These are phyloP conservation scores for Petrea volubilis DNA, from an alignment of 257 asterid species.

Conservation along the genomic window DNA sequence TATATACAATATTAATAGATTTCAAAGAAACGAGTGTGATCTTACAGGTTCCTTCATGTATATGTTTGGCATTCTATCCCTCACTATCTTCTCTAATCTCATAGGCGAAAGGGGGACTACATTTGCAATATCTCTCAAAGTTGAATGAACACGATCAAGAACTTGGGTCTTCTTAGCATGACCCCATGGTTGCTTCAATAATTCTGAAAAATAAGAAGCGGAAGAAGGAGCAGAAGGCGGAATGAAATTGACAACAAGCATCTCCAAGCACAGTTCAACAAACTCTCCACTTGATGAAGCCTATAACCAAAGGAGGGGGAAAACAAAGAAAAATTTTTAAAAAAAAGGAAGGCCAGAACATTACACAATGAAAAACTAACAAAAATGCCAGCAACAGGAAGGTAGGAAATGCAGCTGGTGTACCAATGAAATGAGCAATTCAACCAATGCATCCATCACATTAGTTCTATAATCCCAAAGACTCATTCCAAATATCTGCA, in stretches of 20 bases:
- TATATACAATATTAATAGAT: background rate
- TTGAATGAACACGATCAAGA: constrained; percentile 73
- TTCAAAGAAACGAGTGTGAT: background rate
- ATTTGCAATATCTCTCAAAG: constrained; percentile 60
- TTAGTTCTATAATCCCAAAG: constrained; percentile 81
- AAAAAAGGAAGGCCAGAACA: too few relatives aligned
- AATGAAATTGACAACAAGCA: constrained; percentile 77
- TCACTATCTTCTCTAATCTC: constrained; percentile 69
- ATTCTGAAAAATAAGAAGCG: constrained; percentile 38
- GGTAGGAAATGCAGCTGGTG: constrained; percentile 14
- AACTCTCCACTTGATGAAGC: constrained; percentile 75
- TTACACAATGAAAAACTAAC: constrained; percentile 4
- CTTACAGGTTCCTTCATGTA: constrained; percentile 60
- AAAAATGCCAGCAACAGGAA: constrained; percentile 13
- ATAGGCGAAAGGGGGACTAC: constrained; percentile 78
- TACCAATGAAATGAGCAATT: constrained; percentile 74
- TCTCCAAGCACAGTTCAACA: constrained; percentile 79
- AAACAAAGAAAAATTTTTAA: background rate
- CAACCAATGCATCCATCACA: constrained; percentile 84
- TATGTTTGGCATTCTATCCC: constrained; percentile 60
- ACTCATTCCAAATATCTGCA: constrained; percentile 75
- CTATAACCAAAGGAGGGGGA: constrained; percentile 33
- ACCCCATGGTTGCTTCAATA: constrained; percentile 62
- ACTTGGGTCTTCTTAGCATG: constrained; percentile 70
- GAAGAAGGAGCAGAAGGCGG: constrained; percentile 48